phyloP scores from a whole-genome alignment of 306 rosid species.

The Spatholobus suberectus region DNA sequence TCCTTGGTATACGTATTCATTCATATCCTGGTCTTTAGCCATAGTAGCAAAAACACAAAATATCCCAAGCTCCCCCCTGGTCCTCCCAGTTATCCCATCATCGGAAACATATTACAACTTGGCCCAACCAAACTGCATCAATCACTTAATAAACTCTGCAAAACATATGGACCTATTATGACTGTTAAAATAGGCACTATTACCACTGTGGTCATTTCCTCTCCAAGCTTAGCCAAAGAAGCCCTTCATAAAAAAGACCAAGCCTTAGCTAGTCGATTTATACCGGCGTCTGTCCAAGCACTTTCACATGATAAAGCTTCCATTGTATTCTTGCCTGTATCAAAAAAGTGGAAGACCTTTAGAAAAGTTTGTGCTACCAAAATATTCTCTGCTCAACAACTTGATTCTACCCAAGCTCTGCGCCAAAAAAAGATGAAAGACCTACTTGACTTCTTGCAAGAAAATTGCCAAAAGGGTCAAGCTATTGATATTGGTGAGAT shows the following conservation, averaged over 20 bases:
- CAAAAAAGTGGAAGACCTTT: constrained; percentile 27
- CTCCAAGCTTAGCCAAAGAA: constrained; percentile 36
- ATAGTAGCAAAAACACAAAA: background rate
- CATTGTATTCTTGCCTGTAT: background rate
- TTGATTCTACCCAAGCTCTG: constrained; percentile 2
- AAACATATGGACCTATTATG: constrained; percentile 37
- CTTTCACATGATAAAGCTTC: constrained; percentile 36
- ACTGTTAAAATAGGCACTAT: constrained; percentile 31
- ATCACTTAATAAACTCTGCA: constrained; percentile 36
- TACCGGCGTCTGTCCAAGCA: constrained; percentile 17
- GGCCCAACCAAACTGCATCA: constrained; percentile 50
- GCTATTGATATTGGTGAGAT: constrained; percentile 36
- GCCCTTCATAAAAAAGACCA: constrained; percentile 41
- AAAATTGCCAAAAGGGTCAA: background rate
- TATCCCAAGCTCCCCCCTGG: constrained; percentile 55
- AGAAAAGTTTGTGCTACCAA: constrained; percentile 39
- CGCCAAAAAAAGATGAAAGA: constrained; percentile 10
- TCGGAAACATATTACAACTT: constrained; percentile 57
- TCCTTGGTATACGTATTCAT: background rate
- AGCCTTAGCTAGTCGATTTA: constrained; percentile 6
- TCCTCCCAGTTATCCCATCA: constrained; percentile 52
- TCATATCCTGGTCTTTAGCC: background rate
- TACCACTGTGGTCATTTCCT: constrained; percentile 43
- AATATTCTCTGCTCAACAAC: constrained; percentile 28
- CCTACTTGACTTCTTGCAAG: background rate